Evolutionary conservation across 352 stramenopile genomes (phyloP), one percentile per base, ranked within the genome.

Genomic region (Phytophthora fragariae): DNA sequence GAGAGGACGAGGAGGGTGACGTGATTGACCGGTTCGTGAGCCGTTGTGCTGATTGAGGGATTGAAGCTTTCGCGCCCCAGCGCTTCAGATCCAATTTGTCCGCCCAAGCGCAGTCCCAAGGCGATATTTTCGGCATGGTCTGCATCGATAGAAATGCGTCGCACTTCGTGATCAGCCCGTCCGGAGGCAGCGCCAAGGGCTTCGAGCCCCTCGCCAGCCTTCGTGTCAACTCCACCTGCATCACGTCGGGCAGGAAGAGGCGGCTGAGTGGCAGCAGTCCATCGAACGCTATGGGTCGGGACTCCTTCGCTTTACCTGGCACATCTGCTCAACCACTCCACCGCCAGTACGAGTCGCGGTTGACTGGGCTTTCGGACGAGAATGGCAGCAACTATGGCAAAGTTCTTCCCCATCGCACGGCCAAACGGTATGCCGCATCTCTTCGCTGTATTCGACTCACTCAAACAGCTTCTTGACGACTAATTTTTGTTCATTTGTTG

Each of bases 361-460:
- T 89, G 57, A 64, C 69, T 0, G 57, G 68, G 37, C 67, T 79
- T 21, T 47, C 53, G 19, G 65, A 83, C 41, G 80, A 86, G 47
- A 86, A 85, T 17, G 35, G 52, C n/a, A 73, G 58, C 64, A 64
- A 57, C 55, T 73, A 77, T 55, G 33, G 62, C 64, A 73, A 79
- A 24, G 24, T 67, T 31, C 64, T 88, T 47, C 80, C 80, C 5
- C 83, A 92, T 65, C 81, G 82, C 31, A 84, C 82, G 27, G 68
- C 68, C 24, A 90, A 91, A 65, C 77, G 85, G 83, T 92, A 73
- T 12, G 35, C n/a, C n/a, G n/a, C n/a, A n/a, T n/a, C n/a, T n/a
- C n/a, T n/a, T 65, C 21, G 8, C 27, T 12, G 8, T 7, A 35
- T 44, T 46, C 39, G 9, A 12, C 17, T 6, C 12, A 46, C 10